Evolutionary conservation across 2,329 filamentous ascomycete genomes (phyloP).

Genomic region (Hymenoscyphus albidus): DNA sequence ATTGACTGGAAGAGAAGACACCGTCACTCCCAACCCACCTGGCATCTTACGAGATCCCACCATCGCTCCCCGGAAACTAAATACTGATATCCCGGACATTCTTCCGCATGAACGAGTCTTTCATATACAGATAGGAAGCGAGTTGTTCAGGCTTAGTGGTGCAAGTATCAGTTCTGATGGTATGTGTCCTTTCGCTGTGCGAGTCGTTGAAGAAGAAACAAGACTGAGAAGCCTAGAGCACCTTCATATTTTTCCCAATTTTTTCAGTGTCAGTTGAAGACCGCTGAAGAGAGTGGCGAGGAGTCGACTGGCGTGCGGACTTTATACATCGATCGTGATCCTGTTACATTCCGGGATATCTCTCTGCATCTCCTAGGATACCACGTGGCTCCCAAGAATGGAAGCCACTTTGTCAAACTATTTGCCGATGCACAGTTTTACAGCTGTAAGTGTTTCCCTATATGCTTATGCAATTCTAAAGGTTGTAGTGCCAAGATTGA

Average conservation of each 20-base stretch:
- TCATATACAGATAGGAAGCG: conserved; percentile 65
- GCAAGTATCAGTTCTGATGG: conserved; percentile 70
- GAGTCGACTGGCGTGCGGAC: conserved; percentile 56
- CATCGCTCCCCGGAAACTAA: conserved; percentile 18
- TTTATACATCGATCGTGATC: conserved; percentile 92
- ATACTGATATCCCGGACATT: conserved; percentile 36
- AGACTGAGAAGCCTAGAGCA: conserved; percentile 60
- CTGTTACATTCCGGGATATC: conserved; percentile 83
- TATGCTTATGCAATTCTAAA: conserved; percentile 11
- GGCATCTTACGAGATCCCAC: conserved; percentile 22
- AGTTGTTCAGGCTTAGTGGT: conserved; percentile 65
- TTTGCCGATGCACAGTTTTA: conserved; percentile 97
- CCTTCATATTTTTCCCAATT: conserved; percentile 96
- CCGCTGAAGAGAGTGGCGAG: conserved; percentile 50
- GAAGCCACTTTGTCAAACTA: conserved; percentile 82
- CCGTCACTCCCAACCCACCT: conserved; percentile 16
- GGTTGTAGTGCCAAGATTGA: conserved; percentile 71
- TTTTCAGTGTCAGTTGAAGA: conserved; percentile 76
- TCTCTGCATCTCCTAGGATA: conserved; percentile 89
- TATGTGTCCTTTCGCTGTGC: conserved; percentile 40
- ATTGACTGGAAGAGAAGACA: conserved; percentile 6
- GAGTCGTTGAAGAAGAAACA: neutral
- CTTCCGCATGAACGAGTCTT: conserved; percentile 48
- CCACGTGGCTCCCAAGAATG: conserved; percentile 76
- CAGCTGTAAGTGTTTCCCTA: conserved; percentile 53